A percentile compares a stretch with the other conserved stretches of the same genome.
These are phyloP conservation scores for Yamadazyma endophytica DNA, from an alignment of 805 yeast species.

Conservation along the genomic window DNA sequence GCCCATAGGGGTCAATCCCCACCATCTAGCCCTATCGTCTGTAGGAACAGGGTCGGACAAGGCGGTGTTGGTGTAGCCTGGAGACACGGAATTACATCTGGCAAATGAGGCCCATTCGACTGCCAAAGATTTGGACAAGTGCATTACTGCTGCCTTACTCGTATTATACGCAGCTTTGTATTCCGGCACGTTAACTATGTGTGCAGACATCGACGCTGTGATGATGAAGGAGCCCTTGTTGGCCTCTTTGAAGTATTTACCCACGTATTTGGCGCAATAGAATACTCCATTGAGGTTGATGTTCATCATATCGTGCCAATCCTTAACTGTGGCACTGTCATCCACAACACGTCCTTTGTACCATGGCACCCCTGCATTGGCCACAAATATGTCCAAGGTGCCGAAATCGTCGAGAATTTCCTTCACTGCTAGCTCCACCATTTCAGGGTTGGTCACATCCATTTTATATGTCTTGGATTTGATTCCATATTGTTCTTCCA, in stretches of 20 bases:
- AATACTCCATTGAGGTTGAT: slow-evolving; percentile 27
- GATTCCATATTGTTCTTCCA: slow-evolving; percentile 18
- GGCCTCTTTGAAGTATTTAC: slow-evolving; percentile 20
- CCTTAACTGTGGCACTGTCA: slow-evolving; percentile 18
- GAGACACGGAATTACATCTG: slow-evolving; percentile 33
- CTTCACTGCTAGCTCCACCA: slow-evolving; percentile 17
- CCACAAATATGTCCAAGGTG: slow-evolving; percentile 25
- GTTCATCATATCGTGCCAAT: slow-evolving; percentile 23
- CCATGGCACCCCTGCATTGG: slow-evolving; percentile 32
- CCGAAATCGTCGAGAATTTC: slow-evolving; percentile 23
- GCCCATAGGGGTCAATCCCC: slow-evolving; percentile 41
- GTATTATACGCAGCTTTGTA: slow-evolving; percentile 39
- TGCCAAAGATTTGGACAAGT: slow-evolving; percentile 34
- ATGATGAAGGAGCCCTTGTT: slow-evolving; percentile 30
- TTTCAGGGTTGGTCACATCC: slow-evolving; percentile 21
- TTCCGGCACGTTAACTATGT: slow-evolving; percentile 37
- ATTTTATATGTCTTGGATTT: slow-evolving; percentile 23
- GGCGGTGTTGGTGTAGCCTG: slow-evolving; percentile 25
- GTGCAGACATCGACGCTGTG: slow-evolving; percentile 39
- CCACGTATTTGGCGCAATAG: slow-evolving; percentile 30
- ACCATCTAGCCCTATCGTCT: slow-evolving; percentile 35
- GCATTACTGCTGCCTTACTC: slow-evolving; percentile 38
- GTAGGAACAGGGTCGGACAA: slow-evolving; percentile 26
- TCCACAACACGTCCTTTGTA: slow-evolving; percentile 24
- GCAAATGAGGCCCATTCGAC: slow-evolving; percentile 42